Evolutionary conservation across 179 eudicot genomes (phyloP).

Genomic region (Pouteria campechiana): DNA sequence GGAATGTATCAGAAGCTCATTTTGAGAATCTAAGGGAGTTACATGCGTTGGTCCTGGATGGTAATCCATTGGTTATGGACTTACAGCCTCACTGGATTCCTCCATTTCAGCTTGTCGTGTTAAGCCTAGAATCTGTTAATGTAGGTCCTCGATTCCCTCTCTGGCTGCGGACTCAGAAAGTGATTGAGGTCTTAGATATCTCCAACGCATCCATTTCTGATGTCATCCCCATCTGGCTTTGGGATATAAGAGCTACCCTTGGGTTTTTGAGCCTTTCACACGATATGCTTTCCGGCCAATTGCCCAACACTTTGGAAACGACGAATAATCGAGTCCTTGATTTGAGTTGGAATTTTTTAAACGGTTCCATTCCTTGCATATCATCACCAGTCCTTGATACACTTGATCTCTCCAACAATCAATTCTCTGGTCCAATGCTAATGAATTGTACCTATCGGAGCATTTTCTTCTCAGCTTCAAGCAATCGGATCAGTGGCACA

Average conservation of each 20-base stretch:
- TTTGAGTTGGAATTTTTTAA: constrained; percentile 14
- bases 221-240: constrained; percentile 25
- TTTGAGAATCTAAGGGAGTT: constrained; percentile 14
- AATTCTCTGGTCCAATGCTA: constrained; percentile 12
- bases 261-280: constrained; percentile 11
- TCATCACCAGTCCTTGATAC: background rate
- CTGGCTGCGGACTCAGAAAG: constrained; percentile 21
- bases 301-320: constrained; percentile 13
- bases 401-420: constrained; percentile 18
- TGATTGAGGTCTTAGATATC: constrained; percentile 11
- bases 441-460: too few species aligned
- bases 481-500: constrained; percentile 11
- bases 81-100: constrained; percentile 11
- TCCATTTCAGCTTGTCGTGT: constrained; percentile 11
- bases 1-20: constrained; percentile 8
- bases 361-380: constrained; percentile 8
- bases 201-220: constrained; percentile 19
- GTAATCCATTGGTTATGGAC: constrained; percentile 13
- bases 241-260: constrained; percentile 11
- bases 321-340: constrained; percentile 2
- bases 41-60: constrained; percentile 11
- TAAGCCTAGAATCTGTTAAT: constrained; percentile 12
- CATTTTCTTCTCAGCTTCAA: constrained; percentile 18
- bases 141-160: constrained; percentile 23
- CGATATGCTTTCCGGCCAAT: constrained; percentile 12